Conservation (phyloP, 139 green algal species). For the Ettlia oleoabundans region DNA sequence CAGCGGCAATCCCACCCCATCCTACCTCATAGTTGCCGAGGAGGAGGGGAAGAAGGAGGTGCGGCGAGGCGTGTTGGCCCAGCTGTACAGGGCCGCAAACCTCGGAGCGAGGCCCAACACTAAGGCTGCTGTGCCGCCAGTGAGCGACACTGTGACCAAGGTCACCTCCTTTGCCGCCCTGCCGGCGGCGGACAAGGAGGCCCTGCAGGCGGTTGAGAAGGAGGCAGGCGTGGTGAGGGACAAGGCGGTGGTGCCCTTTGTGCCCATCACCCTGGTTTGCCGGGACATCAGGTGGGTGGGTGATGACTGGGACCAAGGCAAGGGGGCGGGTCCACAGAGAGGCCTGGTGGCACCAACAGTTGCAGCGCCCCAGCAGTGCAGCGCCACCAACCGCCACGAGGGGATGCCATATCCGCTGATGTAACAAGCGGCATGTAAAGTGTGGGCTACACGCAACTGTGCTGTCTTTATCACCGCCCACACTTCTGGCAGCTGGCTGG, state of each 20-base stretch:
- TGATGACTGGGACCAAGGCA: neutral
- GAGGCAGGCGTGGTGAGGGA: too few species aligned
- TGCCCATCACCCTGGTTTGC: slow-evolving; percentile 73
- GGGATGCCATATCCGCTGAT: too few species aligned
- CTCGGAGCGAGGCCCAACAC: neutral
- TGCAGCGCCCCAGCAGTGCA: too few species aligned
- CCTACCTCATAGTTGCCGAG: neutral
- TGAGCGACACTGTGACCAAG: too few species aligned
- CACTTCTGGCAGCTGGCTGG: too few species aligned
- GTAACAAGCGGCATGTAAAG: neutral
- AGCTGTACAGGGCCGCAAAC: neutral
- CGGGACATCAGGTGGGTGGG: slow-evolving; percentile 42
- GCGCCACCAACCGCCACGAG: too few species aligned
- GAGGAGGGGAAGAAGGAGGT: slow-evolving; percentile 36
- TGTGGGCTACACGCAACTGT: neutral
- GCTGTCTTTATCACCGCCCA: neutral
- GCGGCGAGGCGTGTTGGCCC: neutral
- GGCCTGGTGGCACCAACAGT: too few species aligned
- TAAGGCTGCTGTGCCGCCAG: neutral
- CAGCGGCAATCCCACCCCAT: neutral
- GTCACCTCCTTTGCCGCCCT: too few species aligned
- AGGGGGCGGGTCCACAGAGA: neutral
- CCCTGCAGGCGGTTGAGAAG: too few species aligned
- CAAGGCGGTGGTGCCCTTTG: slow-evolving; percentile 61
- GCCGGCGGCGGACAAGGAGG: too few species aligned